Evolutionary conservation across 2,329 filamentous ascomycete genomes (phyloP).

Genomic region (Simplicillium aogashimaense): DNA sequence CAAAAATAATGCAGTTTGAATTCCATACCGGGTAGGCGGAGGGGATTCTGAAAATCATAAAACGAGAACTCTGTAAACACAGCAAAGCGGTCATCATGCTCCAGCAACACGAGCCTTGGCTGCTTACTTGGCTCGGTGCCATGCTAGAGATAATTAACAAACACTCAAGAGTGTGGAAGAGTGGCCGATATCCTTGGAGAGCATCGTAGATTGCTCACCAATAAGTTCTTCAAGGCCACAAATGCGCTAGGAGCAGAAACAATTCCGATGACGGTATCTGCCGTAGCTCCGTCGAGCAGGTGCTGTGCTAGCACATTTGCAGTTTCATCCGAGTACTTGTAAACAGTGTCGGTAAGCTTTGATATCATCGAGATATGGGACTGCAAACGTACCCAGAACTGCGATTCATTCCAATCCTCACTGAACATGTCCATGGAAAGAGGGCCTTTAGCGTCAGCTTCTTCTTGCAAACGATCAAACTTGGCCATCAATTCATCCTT

Average conservation of each 20-base stretch:
- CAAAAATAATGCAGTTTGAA: background rate
- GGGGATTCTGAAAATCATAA: constrained; percentile 64
- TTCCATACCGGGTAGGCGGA: constrained; percentile 48
- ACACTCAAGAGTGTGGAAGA: too few species aligned
- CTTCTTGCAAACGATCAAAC: constrained; percentile 57
- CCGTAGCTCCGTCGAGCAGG: constrained; percentile 51
- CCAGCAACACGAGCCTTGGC: constrained; percentile 57
- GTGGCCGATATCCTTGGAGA: too few species aligned
- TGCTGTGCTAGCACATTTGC: constrained; percentile 53
- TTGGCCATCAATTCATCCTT: constrained; percentile 55
- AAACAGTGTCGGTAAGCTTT: background rate
- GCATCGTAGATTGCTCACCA: constrained; percentile 32
- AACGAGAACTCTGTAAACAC: constrained; percentile 65
- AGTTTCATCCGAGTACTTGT: constrained; percentile 62
- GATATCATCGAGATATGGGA: background rate
- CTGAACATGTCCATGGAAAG: constrained; percentile 60
- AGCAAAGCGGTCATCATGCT: constrained; percentile 64
- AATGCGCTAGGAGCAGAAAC: constrained; percentile 71
- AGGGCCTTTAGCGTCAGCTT: constrained; percentile 42
- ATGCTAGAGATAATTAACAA: too few species aligned
- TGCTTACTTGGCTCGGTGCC: constrained; percentile 9
- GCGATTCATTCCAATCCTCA: constrained; percentile 76
- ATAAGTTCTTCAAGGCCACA: constrained; percentile 61
- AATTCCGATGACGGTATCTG: constrained; percentile 52
- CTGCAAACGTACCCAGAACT: constrained; percentile 64